phyloP scores from a whole-genome alignment of 805 yeast species.

The Candida koratica region DNA sequence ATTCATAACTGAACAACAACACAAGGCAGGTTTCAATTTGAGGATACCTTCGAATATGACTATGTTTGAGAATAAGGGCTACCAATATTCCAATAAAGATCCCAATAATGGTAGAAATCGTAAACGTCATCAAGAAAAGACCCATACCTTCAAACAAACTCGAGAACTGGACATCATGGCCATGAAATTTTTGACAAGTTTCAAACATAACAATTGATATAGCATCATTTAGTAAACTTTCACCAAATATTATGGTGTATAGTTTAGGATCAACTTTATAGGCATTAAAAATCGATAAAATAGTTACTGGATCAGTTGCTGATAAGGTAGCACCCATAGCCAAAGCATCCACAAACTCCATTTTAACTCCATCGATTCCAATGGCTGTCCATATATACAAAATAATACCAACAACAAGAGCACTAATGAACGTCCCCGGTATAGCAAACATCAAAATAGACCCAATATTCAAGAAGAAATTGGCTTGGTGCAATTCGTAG shows the following conservation, averaged over 20 bases:
- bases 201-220: conserved; percentile 98
- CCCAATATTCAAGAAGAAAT: conserved; percentile 88
- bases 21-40: conserved; percentile 95
- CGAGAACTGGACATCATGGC: conserved; percentile 64
- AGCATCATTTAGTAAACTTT: conserved; percentile 91
- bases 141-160: conserved; percentile 93
- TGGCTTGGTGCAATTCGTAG: conserved; percentile 92
- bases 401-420: conserved; percentile 85
- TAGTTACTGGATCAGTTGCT: conserved; percentile 98
- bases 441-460: conserved; percentile 91
- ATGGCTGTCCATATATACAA: conserved; percentile 85
- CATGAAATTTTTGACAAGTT: conserved; percentile 95
- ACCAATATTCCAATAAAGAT: conserved; percentile 81
- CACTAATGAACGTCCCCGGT: conserved; percentile 92
- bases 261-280: conserved; percentile 97
- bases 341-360: conserved; percentile 94
- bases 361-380: conserved; percentile 82
- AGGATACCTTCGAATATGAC: conserved; percentile 91
- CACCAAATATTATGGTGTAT: conserved; percentile 96
- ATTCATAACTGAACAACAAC: conserved; percentile 85
- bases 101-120: conserved; percentile 87
- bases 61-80: conserved; percentile 85
- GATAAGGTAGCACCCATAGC: conserved; percentile 97
- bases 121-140: conserved; percentile 86
- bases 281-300: conserved; percentile 91